Evolutionary conservation across 2,329 filamentous ascomycete species (phyloP), one percentile per base, ranked within the genome.

Genomic region (Aspergillus carbonarius): DNA sequence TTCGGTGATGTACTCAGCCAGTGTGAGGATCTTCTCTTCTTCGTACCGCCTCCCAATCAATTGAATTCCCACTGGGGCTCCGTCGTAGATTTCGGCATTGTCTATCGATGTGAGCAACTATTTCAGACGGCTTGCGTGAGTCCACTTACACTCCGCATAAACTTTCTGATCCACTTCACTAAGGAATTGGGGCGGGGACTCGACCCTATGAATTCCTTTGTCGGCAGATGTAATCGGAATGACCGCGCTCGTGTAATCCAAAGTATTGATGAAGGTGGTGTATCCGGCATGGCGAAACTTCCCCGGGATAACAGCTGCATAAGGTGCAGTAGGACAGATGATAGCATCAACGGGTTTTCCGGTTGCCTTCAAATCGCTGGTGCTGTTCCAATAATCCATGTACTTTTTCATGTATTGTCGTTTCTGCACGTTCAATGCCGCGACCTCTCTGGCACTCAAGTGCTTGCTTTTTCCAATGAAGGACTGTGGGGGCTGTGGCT

Each of bases 141-240:
- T 2, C 39, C 18, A 23, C 18, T 23, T 42, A 42, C 39, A 42
- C 2, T 42, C 39, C 13, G 12, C 10, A 2, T 5, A 42, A 2
- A 42, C 20, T 10, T 23, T 42, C 18, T 13, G 39, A 18, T 42
- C 39, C 0, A 42, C 5, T 2, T 42, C 10, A 42, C 10, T 42
- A 10, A 42, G 10, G 5, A 23, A 23, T 4, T 42, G 2, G 6
- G 39, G 20, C 39, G 9, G 20, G 17, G 9, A 4, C 3, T 42
- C 18, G 4, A 1, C 6, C 39, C 5, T 42, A 17, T 6, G 18
- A 23, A 78, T 40, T 2, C 59, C 59, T 63, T 77, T 75, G 57
- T 80, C 75, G 0, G 76, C 77, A 52, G 72, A 75, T 0, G 76
- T 78, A 2, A 82, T 76, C 0, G 80, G 80, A 5, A 82, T 72